phyloP scores from a whole-genome alignment of 768 basidiomycete species.

The Amanita jacksonii region DNA sequence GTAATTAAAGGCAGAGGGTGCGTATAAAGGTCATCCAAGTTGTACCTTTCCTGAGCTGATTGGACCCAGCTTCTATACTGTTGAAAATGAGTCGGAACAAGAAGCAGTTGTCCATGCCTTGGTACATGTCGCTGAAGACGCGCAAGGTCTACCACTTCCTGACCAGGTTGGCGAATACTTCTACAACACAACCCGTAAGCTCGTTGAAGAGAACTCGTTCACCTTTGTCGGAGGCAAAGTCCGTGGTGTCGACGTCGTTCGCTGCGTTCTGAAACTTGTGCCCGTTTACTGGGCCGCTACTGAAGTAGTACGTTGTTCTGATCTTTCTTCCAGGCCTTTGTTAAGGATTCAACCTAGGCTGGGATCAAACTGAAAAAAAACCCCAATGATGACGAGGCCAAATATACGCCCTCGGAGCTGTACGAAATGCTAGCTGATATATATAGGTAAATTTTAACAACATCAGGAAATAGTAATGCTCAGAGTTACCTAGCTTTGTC shows the following conservation, averaged over 20 bases:
- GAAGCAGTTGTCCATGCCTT: slow-evolving; percentile 39
- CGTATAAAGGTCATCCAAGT: slow-evolving; percentile 8
- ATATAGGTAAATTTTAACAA: slow-evolving; percentile 42
- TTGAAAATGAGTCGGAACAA: slow-evolving; percentile 40
- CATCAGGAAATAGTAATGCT: not conserved
- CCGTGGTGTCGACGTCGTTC: slow-evolving; percentile 53
- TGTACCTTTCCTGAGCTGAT: not conserved
- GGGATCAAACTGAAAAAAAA: slow-evolving; percentile 63
- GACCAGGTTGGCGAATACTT: slow-evolving; percentile 52
- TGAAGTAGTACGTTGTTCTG: slow-evolving; percentile 45
- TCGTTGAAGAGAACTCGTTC: slow-evolving; percentile 47
- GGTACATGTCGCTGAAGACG: slow-evolving; percentile 31
- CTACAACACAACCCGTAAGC: slow-evolving; percentile 50
- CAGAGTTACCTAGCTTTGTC: slow-evolving; percentile 41
- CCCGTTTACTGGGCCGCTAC: slow-evolving; percentile 63
- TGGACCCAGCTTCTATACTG: slow-evolving; percentile 54
- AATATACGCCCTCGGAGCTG: slow-evolving; percentile 52
- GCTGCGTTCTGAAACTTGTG: slow-evolving; percentile 54
- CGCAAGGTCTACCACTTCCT: slow-evolving; percentile 14
- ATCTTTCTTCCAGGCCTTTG: not conserved
- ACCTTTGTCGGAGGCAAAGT: slow-evolving; percentile 44
- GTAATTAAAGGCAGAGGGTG: slow-evolving; percentile 57
- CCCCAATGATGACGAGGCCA: slow-evolving; percentile 39
- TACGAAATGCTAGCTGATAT: slow-evolving; percentile 59
- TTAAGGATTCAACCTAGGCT: slow-evolving; percentile 33